Conservation (phyloP, 306 rosid species). For the Begonia loranthoides region DNA sequence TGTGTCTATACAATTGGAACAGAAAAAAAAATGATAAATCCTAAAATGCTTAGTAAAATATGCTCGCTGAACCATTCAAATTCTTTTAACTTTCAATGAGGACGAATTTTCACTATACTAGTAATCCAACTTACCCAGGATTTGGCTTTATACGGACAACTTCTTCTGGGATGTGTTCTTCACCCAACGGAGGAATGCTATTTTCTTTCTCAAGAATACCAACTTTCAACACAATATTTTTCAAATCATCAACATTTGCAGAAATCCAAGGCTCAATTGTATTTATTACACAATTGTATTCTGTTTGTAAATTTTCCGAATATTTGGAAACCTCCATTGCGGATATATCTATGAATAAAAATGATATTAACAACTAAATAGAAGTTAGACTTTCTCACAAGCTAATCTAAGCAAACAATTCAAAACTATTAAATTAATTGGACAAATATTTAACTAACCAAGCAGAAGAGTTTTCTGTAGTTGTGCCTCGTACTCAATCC, state of each 20-base stretch:
- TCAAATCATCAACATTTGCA: slow-evolving; percentile 64
- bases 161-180: slow-evolving; percentile 88
- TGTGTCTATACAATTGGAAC: too few relatives aligned
- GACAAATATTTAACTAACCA: slow-evolving; percentile 34
- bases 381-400: not conserved
- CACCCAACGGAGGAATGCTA: slow-evolving; percentile 62
- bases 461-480: slow-evolving; percentile 94
- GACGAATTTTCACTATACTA: not conserved
- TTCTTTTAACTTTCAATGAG: not conserved
- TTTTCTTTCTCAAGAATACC: slow-evolving; percentile 59
- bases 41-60: too few relatives aligned
- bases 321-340: slow-evolving; percentile 62
- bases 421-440: not conserved
- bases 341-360: slow-evolving; percentile 40
- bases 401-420: not conserved
- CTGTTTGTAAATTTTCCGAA: slow-evolving; percentile 62
- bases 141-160: slow-evolving; percentile 63
- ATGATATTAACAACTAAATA: slow-evolving; percentile 16
- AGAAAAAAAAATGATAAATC: too few relatives aligned
- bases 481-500: slow-evolving; percentile 92
- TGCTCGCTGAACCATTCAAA: too few relatives aligned
- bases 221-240: slow-evolving; percentile 51
- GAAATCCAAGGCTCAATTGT: slow-evolving; percentile 76
- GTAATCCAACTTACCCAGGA: slow-evolving; percentile 50
- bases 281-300: slow-evolving; percentile 84